A percentile compares a stretch with the other conserved stretches of the same genome.
Evolutionary conservation across 371 early-diverging fungal species (phyloP).

Genomic region (Entomophthora muscae): DNA sequence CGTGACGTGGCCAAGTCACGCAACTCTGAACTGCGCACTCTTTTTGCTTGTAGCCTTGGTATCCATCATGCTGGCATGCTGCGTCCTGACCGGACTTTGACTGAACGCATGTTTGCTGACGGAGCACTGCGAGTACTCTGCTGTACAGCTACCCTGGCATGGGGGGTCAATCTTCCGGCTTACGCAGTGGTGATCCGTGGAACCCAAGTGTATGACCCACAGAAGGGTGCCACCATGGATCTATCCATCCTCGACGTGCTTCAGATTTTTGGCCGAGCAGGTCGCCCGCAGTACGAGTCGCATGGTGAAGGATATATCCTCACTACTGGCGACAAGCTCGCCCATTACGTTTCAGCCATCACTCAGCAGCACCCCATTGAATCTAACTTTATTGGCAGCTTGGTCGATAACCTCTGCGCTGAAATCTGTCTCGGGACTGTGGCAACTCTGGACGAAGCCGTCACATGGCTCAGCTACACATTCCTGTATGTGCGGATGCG

Average conservation of each 20-base stretch:
- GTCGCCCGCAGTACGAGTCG: slow-evolving; percentile 89
- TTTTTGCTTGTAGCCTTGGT: slow-evolving; percentile 71
- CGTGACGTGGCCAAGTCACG: slow-evolving; percentile 36
- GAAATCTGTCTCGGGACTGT: slow-evolving; percentile 94
- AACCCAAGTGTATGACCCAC: slow-evolving; percentile 89
- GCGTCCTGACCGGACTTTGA: slow-evolving; percentile 69
- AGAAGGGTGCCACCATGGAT: slow-evolving; percentile 82
- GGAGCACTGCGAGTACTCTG: slow-evolving; percentile 85
- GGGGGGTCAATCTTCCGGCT: slow-evolving; percentile 99
- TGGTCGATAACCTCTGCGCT: slow-evolving; percentile 92
- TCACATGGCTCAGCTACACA: slow-evolving; percentile 94
- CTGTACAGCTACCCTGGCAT: slow-evolving; percentile 98
- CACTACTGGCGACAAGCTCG: slow-evolving; percentile 79
- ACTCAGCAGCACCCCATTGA: slow-evolving; percentile 96
- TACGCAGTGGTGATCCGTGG: slow-evolving; percentile 98
- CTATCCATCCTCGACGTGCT: slow-evolving; percentile 89
- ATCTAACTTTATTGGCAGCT: slow-evolving; percentile 63
- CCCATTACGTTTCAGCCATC: slow-evolving; percentile 87
- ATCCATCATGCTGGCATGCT: slow-evolving; percentile 98
- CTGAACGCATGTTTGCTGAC: slow-evolving; percentile 81
- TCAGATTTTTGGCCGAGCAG: slow-evolving; percentile 99
- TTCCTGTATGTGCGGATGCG: slow-evolving; percentile 95
- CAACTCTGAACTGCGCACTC: slow-evolving; percentile 71
- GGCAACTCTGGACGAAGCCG: slow-evolving; percentile 80
- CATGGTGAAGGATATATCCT: slow-evolving; percentile 82